Evolutionary conservation across 2,329 filamentous ascomycete species (phyloP).

Genomic region (Mycocentrospora acerina): DNA sequence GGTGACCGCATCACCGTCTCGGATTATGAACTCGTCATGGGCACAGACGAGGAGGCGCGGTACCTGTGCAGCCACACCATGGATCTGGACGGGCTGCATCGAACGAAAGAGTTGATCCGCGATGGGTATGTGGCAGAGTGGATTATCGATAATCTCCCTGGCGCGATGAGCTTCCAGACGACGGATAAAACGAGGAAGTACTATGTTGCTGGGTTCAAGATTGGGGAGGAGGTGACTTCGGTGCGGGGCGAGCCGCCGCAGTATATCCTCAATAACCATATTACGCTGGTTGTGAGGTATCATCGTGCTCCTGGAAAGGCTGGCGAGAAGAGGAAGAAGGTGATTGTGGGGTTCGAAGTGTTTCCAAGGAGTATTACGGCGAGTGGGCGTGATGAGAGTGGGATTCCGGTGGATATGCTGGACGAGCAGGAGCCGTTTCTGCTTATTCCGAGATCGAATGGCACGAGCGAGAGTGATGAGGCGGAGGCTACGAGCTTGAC

Average conservation of each 20-base stretch:
- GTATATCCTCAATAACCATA: constrained; percentile 84
- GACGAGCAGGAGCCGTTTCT: constrained; percentile 66
- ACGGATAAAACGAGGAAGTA: constrained; percentile 83
- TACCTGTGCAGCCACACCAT: constrained; percentile 72
- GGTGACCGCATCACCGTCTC: constrained; percentile 84
- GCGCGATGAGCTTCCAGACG: constrained; percentile 84
- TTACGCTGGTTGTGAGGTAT: constrained; percentile 80
- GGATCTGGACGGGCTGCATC: constrained; percentile 63
- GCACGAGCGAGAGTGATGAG: constrained; percentile 54
- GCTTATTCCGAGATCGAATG: constrained; percentile 64
- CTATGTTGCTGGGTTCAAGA: constrained; percentile 86
- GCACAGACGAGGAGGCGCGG: constrained; percentile 70
- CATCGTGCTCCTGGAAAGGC: constrained; percentile 68
- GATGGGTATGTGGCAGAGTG: constrained; percentile 87
- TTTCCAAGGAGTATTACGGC: constrained; percentile 80
- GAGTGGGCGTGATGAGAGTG: constrained; percentile 60
- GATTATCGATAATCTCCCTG: constrained; percentile 90
- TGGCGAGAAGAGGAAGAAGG: constrained; percentile 70
- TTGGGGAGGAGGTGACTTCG: constrained; percentile 73
- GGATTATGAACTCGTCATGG: constrained; percentile 79
- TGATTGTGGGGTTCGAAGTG: constrained; percentile 86
- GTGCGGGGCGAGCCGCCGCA: constrained; percentile 60
- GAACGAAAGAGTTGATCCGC: constrained; percentile 70
- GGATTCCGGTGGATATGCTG: constrained; percentile 69
- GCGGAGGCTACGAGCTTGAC: constrained; percentile 66